Base-by-base conservation (phyloP, 2,329 filamentous ascomycete species). In the Phyllosticta citribraziliensis region DNA sequence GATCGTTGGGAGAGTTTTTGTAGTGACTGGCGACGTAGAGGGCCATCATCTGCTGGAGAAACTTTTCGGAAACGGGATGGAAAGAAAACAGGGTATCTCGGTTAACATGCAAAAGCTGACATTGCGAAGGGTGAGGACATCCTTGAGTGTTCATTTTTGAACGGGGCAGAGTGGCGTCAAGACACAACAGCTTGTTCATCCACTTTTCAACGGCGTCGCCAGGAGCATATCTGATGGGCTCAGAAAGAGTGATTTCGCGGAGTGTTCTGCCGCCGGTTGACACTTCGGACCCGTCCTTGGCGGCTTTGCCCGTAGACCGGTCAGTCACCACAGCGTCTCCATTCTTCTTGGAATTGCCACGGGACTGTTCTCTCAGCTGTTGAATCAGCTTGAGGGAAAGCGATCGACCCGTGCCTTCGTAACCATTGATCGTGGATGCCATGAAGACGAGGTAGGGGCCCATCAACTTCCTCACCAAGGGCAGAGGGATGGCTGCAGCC, bases 351-450 rank as follows among this genome's bases (percentile, higher is more conserved):
- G 79, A 74, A 19, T 81, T 82, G 50, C 85, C 84, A 67, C 89
- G 82, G 35, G 93, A 95, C 72, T 99, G 92, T 69, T 99, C 93
- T 62, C 94, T 87, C 24, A 99, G 84, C 75, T 99, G 93, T 73
- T 97, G 95, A 65, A 99, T 97, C 66, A 99, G 82, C 77, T 99
- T 99, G 59, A 99, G 79, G 0, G 94, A 97, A 5, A 99, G 81
- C 0, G 94, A 97, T 62, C 94, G 86, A 51, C 94, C 94, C 6
- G 94, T 99, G 61, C 94, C 94, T 78, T 99, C 94, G 72, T 99
- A 99, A 62, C 94, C 94, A 71, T 97, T 97, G 77, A 99, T 97
- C 1, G 94, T 99, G 0, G 94, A 99, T 0, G 95, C 91, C 94
- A 99, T 97, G 76, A 99, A 99, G 9, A 97, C 91, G 47, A 99